Percentiles rank a stretch among this genome's conserved stretches.
phyloP scores from a whole-genome alignment of 2,329 filamentous ascomycete genomes.

The Colletotrichum destructivum region DNA sequence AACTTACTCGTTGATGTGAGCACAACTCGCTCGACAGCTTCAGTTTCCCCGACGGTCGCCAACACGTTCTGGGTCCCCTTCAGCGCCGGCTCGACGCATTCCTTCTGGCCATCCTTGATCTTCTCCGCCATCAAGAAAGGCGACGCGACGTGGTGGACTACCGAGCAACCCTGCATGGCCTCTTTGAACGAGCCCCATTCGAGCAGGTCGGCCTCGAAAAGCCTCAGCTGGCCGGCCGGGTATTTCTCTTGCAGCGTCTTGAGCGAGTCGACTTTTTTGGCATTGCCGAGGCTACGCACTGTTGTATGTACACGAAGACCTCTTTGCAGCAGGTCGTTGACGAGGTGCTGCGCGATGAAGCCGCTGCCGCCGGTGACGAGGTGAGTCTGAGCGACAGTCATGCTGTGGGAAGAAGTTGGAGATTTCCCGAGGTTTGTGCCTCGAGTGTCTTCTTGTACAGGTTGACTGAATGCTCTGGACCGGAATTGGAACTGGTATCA shows the following conservation, averaged over 20 bases:
- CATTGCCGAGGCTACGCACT: slow-evolving; percentile 4
- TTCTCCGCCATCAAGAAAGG: slow-evolving; percentile 50
- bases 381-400: slow-evolving; percentile 6
- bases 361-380: slow-evolving; percentile 47
- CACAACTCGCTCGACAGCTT: slow-evolving; percentile 47
- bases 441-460: not conserved
- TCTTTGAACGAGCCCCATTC: slow-evolving; percentile 48
- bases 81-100: slow-evolving; percentile 49
- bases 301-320: not conserved
- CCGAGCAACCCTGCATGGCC: slow-evolving; percentile 48
- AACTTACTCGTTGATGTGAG: slow-evolving; percentile 44
- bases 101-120: slow-evolving; percentile 47
- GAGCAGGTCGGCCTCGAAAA: slow-evolving; percentile 52
- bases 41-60: slow-evolving; percentile 44
- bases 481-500: no score
- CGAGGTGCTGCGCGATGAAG: slow-evolving; percentile 45
- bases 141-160: slow-evolving; percentile 54
- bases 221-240: slow-evolving; percentile 42
- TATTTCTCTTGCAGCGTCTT: not conserved
- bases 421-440: not conserved
- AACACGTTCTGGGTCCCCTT: slow-evolving; percentile 48
- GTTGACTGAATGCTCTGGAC: not conserved
- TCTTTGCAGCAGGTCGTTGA: slow-evolving; percentile 42
- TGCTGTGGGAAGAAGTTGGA: not conserved
- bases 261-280: not conserved